Evolutionary conservation across 208 protist species (phyloP), one percentile per base, ranked within the genome.

Genomic region (Eutreptiella sp.): DNA sequence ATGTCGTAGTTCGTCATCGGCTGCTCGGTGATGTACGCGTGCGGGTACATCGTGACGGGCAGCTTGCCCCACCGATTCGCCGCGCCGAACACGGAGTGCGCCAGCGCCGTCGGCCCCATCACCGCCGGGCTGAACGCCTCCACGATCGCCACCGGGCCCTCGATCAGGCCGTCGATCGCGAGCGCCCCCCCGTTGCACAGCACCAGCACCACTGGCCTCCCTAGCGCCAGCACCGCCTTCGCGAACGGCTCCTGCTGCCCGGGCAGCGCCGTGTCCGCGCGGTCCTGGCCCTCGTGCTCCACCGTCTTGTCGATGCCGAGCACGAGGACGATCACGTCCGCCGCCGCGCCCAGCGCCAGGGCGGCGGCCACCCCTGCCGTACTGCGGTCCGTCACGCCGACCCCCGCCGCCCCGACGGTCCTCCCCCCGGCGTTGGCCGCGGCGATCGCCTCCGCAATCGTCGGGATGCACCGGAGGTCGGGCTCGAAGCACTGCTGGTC

Each of bases 21-120:
- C 14, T 64, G n/a, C 42, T 76, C 9, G 16, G 28, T 53, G 35
- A 65, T 46, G 42, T 42, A 75, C 16, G 14, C 42, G n/a, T 34
- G 9, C 4, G 63, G 54, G 55, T 75, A 75, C 2, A 75, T 64
- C 14, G 69, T 76, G 28, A 75, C 69, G 21, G 69, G 70, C 57
- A 75, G 39, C 41, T 77, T 76, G 2, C 69, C 69, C 59, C 59
- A 52, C 4, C 55, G 69, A 27, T 68, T 71, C 33, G 70, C 14
- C 1, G 14, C 42, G n/a, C 66, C 66, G 66, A 72, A 72, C 23
- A 72, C 3, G 5, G 50, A 41, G 31, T 57, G 9, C 14, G 64
- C 64, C n/a, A 73, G 14, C 29, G 68, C 53, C 64, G 5, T 9
- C 16, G 66, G 57, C 41, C 66, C 66, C 11, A 11, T 38, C 3